phyloP scores from a whole-genome alignment of 2,329 filamentous ascomycete genomes.

The Claviceps arundinis region DNA sequence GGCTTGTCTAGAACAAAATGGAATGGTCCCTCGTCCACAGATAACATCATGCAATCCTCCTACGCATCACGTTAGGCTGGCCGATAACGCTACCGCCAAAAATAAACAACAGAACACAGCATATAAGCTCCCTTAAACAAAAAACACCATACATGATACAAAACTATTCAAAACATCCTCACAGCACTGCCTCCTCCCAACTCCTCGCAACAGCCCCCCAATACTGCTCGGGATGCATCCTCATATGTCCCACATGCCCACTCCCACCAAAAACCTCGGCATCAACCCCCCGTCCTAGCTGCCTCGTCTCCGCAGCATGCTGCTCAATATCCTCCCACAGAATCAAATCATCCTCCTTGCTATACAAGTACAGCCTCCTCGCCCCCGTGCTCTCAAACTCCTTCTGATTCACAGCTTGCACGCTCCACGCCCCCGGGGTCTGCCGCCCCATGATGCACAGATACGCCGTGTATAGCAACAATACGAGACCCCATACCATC shows the following conservation, averaged over 20 bases:
- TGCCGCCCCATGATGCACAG: constrained; percentile 25
- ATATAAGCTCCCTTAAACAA: not conserved
- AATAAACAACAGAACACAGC: not conserved
- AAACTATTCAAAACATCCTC: not conserved
- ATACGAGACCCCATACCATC: constrained; percentile 29
- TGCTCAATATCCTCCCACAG: constrained; percentile 39
- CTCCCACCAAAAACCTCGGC: constrained; percentile 43
- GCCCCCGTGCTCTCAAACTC: constrained; percentile 21
- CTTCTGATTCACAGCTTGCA: constrained; percentile 23
- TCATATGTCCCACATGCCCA: constrained; percentile 48
- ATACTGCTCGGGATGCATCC: constrained; percentile 41
- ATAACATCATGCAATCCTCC: no score
- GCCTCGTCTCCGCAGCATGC: constrained; percentile 34
- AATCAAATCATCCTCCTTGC: constrained; percentile 43
- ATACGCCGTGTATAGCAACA: constrained; percentile 23
- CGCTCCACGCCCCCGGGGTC: constrained; percentile 26
- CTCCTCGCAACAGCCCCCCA: constrained; percentile 32
- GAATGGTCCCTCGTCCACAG: no score
- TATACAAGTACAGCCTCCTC: constrained; percentile 44
- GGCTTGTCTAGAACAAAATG: no score
- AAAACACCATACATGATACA: not conserved
- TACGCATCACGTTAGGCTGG: no score
- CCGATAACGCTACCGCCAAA: not conserved
- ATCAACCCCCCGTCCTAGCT: constrained; percentile 34
- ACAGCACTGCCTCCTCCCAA: constrained; percentile 10